A percentile compares a stretch with the other conserved stretches of the same genome.
Evolutionary conservation across 176 grass and related monocot genomes (phyloP).

Genomic region (Poa annua): DNA sequence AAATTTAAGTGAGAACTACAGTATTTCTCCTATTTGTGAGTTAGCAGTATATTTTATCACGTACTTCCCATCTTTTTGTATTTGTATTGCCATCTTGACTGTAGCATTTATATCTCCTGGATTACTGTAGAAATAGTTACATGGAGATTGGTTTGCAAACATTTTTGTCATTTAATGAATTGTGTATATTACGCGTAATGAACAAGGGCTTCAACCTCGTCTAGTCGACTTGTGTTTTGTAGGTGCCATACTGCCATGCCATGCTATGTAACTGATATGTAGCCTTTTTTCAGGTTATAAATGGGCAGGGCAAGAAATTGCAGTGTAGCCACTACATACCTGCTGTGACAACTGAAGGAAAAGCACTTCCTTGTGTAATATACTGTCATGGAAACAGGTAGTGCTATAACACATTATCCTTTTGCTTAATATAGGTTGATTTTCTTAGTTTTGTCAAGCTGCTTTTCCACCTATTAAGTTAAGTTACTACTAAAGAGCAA

Average conservation of each 20-base stretch:
- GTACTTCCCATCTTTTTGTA: background rate
- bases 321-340: slow-evolving; percentile 95
- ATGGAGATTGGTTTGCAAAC: background rate
- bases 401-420: background rate
- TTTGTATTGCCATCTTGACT: background rate
- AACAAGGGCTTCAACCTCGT: background rate
- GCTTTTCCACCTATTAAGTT: slow-evolving; percentile 11
- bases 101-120: slow-evolving; percentile 3
- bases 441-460: slow-evolving; percentile 24
- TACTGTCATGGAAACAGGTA: slow-evolving; percentile 99
- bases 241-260: background rate
- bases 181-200: slow-evolving; percentile 26
- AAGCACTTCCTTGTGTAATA: slow-evolving; percentile 95
- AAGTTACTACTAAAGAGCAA: background rate
- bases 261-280: slow-evolving; percentile 29
- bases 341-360: slow-evolving; percentile 76
- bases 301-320: slow-evolving; percentile 89
- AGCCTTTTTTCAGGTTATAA: slow-evolving; percentile 68
- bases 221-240: slow-evolving; percentile 15
- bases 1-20: background rate
- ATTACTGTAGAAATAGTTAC: slow-evolving; percentile 10
- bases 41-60: background rate
- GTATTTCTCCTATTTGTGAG: background rate
- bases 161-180: slow-evolving; percentile 14
- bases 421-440: background rate